Evolutionary conservation across 805 yeast genomes (phyloP), one percentile per base, ranked within the genome.

Genomic region (Myxozyma lipomycoides): DNA sequence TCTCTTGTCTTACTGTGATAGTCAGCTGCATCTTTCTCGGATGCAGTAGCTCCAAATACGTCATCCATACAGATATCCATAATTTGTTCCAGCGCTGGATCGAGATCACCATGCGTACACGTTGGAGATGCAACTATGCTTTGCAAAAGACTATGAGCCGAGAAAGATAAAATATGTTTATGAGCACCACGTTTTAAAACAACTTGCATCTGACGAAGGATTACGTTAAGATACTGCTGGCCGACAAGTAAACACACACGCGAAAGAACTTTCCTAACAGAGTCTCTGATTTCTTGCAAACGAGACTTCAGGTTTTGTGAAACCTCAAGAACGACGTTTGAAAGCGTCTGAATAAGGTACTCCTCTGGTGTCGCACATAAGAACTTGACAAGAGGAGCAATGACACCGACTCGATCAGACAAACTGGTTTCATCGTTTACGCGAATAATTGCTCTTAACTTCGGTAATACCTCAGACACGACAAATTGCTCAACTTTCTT

Each of bases 11-110:
- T 81, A 26, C 86, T 82, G 46, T 78, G 78, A 63, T 93, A 91
- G 18, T 89, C 96, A 55, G 89, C 97, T 3, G 93, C 90, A 58
- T 93, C 98, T 65, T 93, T 91, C 63, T 93, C 98, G 63, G 84
- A 84, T 32, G 96, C 95, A 2, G 95, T 86, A 7, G 83, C 78
- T 22, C 98, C 98, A 67, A 93, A 90, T 3, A 82, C 77, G 63
- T 91, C 96, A 63, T 89, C 95, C 96, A 91, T 91, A 21, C 90
- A 74, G 15, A 88, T 73, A 21, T 79, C 81, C 59, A 83, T 82
- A 10, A 90, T 69, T 48, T 83, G 60, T 1, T 70, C 70, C 3
- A 83, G 78, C 44, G 73, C 66, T 9, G 80, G 74, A 65, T 89
- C 93, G 39, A 91, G 70, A 52, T 86, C 95, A 5, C 95, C 95